phyloP scores from a whole-genome alignment of 352 stramenopile genomes.

The Phytopythium litorale region DNA sequence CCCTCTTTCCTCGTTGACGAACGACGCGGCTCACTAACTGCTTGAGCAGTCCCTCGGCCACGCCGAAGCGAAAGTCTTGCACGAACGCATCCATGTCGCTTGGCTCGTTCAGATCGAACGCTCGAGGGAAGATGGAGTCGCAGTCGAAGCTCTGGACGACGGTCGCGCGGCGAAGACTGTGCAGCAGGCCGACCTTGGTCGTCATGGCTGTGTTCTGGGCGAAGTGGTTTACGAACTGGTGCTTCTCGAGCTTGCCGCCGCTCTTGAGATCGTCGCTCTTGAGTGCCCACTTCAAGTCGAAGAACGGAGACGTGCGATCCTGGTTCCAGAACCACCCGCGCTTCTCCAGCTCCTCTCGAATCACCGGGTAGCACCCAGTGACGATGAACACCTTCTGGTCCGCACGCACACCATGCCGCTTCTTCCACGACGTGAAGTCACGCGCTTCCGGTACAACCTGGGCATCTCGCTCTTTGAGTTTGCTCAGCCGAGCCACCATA shows the following conservation, averaged over 20 bases:
- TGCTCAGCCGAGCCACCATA: conserved; percentile 78
- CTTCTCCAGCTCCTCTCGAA: conserved; percentile 84
- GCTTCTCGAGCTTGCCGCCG: conserved; percentile 69
- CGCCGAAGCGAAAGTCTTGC: conserved; percentile 88
- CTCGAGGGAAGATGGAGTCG: conserved; percentile 83
- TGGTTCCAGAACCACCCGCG: conserved; percentile 89
- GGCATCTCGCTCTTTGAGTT: conserved; percentile 60
- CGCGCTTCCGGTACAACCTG: conserved; percentile 65
- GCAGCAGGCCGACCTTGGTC: conserved; percentile 89
- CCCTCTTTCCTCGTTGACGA: conserved; percentile 9
- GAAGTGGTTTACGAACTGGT: conserved; percentile 91
- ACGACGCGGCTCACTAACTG: conserved; percentile 23
- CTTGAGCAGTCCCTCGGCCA: conserved; percentile 85
- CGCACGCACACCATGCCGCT: conserved; percentile 64
- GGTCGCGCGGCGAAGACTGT: conserved; percentile 65
- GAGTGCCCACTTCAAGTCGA: conserved; percentile 92
- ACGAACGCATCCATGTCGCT: conserved; percentile 86
- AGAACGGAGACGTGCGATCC: conserved; percentile 81
- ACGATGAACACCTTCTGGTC: conserved; percentile 90
- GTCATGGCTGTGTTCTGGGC: conserved; percentile 89
- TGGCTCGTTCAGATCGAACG: conserved; percentile 87
- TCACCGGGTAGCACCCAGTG: conserved; percentile 91
- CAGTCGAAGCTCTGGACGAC: conserved; percentile 85
- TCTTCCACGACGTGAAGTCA: conserved; percentile 89
- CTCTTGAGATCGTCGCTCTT: conserved; percentile 81